Percentiles rank a stretch among this genome's conserved stretches.
Evolutionary conservation across 106 monocot species (phyloP).

Genomic region (Triglochin maritima): DNA sequence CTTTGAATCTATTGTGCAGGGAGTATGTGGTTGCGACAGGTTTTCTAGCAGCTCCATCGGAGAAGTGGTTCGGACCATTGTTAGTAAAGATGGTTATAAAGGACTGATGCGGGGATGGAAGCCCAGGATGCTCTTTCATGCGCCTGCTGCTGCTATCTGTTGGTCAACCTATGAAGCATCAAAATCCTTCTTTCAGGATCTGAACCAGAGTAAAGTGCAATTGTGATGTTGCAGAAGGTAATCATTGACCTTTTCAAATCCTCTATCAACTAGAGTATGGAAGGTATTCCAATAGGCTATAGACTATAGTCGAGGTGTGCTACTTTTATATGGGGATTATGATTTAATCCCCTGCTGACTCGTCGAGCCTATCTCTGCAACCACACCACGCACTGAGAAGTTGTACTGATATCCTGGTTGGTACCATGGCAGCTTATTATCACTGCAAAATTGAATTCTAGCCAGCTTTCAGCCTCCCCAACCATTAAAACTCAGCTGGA

Average conservation of each 20-base stretch:
- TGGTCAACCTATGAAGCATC: slow-evolving; percentile 80
- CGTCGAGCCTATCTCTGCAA: too few species aligned
- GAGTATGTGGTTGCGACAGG: slow-evolving; percentile 66
- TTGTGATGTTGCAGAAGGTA: not conserved
- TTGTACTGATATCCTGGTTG: too few species aligned
- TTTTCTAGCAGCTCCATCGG: slow-evolving; percentile 51
- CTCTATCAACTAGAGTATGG: not conserved
- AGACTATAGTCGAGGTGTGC: too few species aligned
- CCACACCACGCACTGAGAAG: too few species aligned
- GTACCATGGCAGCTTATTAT: too few species aligned
- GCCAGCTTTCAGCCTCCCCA: too few species aligned
- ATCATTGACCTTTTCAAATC: not conserved
- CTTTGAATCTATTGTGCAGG: slow-evolving; percentile 34
- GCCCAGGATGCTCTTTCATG: slow-evolving; percentile 83
- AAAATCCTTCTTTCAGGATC: slow-evolving; percentile 7
- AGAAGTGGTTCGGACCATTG: slow-evolving; percentile 35
- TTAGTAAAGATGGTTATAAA: slow-evolving; percentile 47
- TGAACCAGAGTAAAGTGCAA: not conserved
- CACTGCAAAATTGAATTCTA: too few species aligned
- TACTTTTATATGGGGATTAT: too few species aligned
- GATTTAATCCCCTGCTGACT: too few species aligned
- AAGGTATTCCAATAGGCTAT: too few species aligned
- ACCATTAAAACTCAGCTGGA: too few species aligned
- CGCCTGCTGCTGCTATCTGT: slow-evolving; percentile 87
- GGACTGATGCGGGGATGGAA: slow-evolving; percentile 75